Evolutionary conservation across 768 basidiomycete genomes (phyloP).

Genomic region (Chalciporus chontae): DNA sequence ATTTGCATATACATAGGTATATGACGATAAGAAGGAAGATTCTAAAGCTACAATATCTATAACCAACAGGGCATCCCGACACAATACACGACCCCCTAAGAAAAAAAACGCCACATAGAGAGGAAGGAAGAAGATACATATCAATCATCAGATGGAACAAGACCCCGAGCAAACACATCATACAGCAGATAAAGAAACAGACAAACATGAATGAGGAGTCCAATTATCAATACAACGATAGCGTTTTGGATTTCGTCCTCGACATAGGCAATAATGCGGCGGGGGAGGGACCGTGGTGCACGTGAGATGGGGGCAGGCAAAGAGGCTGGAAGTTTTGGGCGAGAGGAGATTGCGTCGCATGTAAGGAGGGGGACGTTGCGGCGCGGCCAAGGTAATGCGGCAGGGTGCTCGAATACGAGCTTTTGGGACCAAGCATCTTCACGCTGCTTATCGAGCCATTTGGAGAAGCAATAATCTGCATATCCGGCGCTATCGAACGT

Average conservation of each 20-base stretch:
- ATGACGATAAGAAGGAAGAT: background rate
- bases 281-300: conserved; percentile 10
- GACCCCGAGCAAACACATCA: conserved; percentile 26
- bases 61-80: background rate
- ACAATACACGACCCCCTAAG: background rate
- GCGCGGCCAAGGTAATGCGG: conserved; percentile 15
- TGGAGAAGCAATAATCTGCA: conserved; percentile 23
- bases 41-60: conserved; percentile 16
- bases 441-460: conserved; percentile 27
- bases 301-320: background rate
- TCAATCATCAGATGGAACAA: conserved; percentile 27
- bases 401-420: conserved; percentile 21
- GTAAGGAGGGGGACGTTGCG: conserved; percentile 8
- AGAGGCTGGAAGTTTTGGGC: background rate
- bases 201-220: conserved; percentile 26
- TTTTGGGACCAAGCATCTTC: conserved; percentile 15
- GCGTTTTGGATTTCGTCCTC: conserved; percentile 30
- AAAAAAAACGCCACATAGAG: conserved; percentile 15
- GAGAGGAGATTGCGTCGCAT: background rate
- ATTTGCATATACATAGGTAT: background rate
- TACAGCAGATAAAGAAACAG: conserved; percentile 28
- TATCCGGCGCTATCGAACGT: conserved; percentile 26
- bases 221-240: conserved; percentile 21
- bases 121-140: background rate
- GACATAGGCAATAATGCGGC: conserved; percentile 15